Evolutionary conservation across 2,329 filamentous ascomycete genomes (phyloP), one percentile per base, ranked within the genome.

Genomic region (Talaromyces sp.): DNA sequence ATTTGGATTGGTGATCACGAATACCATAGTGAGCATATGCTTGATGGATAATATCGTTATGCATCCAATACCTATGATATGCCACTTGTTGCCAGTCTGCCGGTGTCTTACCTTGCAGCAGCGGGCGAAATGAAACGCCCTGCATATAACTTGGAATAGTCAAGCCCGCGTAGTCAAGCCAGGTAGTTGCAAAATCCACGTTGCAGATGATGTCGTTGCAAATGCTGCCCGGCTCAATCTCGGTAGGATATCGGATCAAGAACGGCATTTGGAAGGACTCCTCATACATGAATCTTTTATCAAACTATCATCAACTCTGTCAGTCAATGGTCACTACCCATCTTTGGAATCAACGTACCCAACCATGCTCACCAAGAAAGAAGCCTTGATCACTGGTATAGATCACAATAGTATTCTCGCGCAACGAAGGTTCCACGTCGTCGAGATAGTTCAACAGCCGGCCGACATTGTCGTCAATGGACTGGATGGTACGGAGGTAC

Each of bases 241-340:
- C 76, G 0, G 59, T 66, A 0, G 84, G 83, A 56, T 82, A 83
- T 0, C 80, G 78, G 10, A 83, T 75, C 3, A 85, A 70, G 58
- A 85, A 83, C 0, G 84, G 83, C 84, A 86, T 85, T 72, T 85
- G 83, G 73, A 86, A 85, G 17, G 76, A 79, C 71, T 86, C 82
- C 67, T 86, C 83, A 72, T 86, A 86, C 80, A 86, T 85, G 72
- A 86, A 85, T 2, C 84, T 79, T 73, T 86, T 86, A 70, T 85
- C 84, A 68, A 85, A 85, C 34, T 29, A 29, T 29, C 27, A 29
- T 29, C 27, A 29, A 29, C 27, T 29, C 27, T 29, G 27, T 29
- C 27, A 29, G 27, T 29, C 5, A 29, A 29, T 5, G 27, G 5
- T 29, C 27, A 29, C 27, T 29, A 29, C 27, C 27, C 27, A 5